Evolutionary conservation across 2,329 filamentous ascomycete species (phyloP), one percentile per base, ranked within the genome.

Genomic region (Ophidiomyces ophidiicola): DNA sequence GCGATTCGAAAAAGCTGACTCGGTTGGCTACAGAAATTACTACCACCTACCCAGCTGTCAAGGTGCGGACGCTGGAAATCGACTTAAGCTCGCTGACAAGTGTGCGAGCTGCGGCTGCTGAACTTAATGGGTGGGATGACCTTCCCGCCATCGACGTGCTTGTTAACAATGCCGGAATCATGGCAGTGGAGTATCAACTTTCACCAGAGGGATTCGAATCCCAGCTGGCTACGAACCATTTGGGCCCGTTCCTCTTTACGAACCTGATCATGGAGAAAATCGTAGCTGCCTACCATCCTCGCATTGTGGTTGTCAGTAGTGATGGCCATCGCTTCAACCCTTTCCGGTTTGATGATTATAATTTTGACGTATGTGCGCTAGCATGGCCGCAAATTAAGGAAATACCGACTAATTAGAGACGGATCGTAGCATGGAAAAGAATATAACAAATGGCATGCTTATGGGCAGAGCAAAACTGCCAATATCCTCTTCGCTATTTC

Each of bases 401-500:
- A 2, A n/a, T 26, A 14, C 19, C 24, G n/a, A 24, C 19, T 32
- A 23, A 8, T 18, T 12, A 5, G 2, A 17, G 6, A 3, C 17
- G 18, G 31, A 36, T 5, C 25, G 6, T 25, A 55, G 53, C 42
- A 46, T 5, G 52, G 52, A 5, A 46, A 50, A n/a, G 49, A 43
- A 4, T 64, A 66, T 43, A 46, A 60, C 3, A 57, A 56, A 0
- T 58, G 52, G 42, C 26, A 40, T 1, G 57, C 65, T 0, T 75
- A 75, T 42, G 63, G 58, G 0, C 64, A 70, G 45, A 57, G 59
- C 35, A 76, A 75, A 46, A 60, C 63, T 0, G 69, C 70, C 8
- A 71, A 68, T 41, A 60, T 72, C 12, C 68, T 62, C 46, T 64
- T 68, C 37, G 64, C 45, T 10, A 24, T 15, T 25, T 46, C 44